phyloP scores from a whole-genome alignment of 768 basidiomycete genomes.

The Amanita inopinata region DNA sequence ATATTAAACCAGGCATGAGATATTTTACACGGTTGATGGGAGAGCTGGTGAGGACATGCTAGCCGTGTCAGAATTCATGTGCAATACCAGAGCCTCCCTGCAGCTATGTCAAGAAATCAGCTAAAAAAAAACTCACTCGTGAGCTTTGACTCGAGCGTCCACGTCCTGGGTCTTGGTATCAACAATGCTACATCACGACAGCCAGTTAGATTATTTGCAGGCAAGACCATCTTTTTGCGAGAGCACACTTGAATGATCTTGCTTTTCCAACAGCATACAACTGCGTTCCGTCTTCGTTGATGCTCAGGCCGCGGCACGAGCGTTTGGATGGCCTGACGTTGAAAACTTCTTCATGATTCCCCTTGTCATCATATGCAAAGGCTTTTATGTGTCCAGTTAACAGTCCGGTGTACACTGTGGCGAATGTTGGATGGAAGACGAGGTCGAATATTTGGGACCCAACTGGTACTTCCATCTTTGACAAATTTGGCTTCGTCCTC shows the following conservation, averaged over 20 bases:
- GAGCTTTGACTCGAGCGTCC: conserved; percentile 41
- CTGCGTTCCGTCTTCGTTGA: conserved; percentile 55
- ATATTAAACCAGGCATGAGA: conserved; percentile 60
- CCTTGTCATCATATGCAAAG: conserved; percentile 68
- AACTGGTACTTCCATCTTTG: conserved; percentile 54
- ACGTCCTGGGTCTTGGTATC: conserved; percentile 51
- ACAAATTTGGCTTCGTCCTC: neutral
- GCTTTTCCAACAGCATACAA: conserved; percentile 79
- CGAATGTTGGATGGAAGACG: conserved; percentile 67
- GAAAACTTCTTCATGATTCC: conserved; percentile 46
- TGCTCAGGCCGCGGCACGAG: conserved; percentile 68
- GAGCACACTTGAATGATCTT: conserved; percentile 65
- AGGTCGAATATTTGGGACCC: conserved; percentile 85
- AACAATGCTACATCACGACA: conserved; percentile 38
- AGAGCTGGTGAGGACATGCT: conserved; percentile 37
- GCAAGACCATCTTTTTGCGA: neutral
- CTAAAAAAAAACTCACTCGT: conserved; percentile 46
- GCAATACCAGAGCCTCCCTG: conserved; percentile 3
- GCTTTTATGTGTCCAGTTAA: conserved; percentile 80
- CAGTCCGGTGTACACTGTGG: conserved; percentile 68
- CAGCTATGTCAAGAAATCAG: conserved; percentile 3
- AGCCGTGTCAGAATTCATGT: conserved; percentile 21
- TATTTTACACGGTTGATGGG: conserved; percentile 81
- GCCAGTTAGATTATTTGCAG: neutral
- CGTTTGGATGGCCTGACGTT: conserved; percentile 68